These are phyloP conservation scores for Carex scoparia DNA, from an alignment of 176 grass and related monocot genomes.

Conservation along the genomic window DNA sequence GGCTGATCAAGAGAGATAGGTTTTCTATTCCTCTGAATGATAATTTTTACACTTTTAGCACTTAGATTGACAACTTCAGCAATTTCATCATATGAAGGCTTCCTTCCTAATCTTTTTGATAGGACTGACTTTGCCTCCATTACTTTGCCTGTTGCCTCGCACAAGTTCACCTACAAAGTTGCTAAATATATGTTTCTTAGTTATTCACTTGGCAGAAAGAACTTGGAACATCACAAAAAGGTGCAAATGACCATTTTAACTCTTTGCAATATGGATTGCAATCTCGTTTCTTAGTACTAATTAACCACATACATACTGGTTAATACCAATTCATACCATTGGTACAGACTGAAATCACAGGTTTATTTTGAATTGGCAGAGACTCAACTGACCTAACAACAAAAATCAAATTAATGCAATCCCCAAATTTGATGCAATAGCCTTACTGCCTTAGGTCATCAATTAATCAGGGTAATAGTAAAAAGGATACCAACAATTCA, in stretches of 20 bases:
- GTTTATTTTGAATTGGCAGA: not conserved
- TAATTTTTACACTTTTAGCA: slow-evolving; percentile 22
- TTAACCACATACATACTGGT: not conserved
- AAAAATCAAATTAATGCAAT: not conserved
- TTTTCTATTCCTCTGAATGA: slow-evolving; percentile 20
- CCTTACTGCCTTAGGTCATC: not conserved
- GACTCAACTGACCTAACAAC: not conserved
- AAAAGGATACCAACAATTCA: not conserved
- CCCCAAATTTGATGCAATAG: not conserved
- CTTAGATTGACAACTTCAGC: slow-evolving; percentile 21
- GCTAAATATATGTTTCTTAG: slow-evolving; percentile 23
- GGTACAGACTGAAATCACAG: not conserved
- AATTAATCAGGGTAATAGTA: not conserved
- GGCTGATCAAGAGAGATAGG: slow-evolving; percentile 27
- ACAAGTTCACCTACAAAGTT: slow-evolving; percentile 38
- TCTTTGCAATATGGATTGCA: not conserved
- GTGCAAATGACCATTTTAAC: not conserved
- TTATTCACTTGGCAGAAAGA: slow-evolving; percentile 4
- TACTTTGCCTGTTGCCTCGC: slow-evolving; percentile 32
- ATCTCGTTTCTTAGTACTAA: not conserved
- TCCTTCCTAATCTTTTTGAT: slow-evolving; percentile 13
- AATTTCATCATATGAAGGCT: slow-evolving; percentile 35
- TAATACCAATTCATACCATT: not conserved
- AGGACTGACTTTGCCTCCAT: slow-evolving; percentile 20
- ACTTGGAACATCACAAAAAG: not conserved